A percentile compares a stretch with the other conserved stretches of the same genome.
phyloP scores from a whole-genome alignment of 306 rosid genomes.

The Begonia masoniana region DNA sequence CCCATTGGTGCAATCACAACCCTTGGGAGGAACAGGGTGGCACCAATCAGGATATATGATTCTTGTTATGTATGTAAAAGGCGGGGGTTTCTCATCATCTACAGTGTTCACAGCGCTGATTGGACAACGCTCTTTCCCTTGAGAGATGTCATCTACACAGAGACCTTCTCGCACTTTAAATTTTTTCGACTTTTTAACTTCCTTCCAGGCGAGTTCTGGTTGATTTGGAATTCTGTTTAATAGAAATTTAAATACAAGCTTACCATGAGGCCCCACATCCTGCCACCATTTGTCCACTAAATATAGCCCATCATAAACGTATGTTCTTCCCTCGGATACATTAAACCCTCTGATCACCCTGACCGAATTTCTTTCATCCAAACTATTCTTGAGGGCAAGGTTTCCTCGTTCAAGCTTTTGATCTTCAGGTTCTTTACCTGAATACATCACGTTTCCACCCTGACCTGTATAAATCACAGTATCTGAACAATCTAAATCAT shows the following conservation, averaged over 20 bases:
- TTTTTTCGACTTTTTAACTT: slow-evolving; percentile 62
- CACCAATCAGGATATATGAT: slow-evolving; percentile 70
- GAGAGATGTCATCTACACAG: slow-evolving; percentile 60
- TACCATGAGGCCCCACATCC: slow-evolving; percentile 55
- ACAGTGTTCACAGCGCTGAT: slow-evolving; percentile 68
- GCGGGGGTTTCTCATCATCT: slow-evolving; percentile 69
- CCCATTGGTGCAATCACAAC: slow-evolving; percentile 51
- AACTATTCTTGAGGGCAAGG: slow-evolving; percentile 68
- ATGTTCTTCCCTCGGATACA: slow-evolving; percentile 24
- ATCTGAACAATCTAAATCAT: slow-evolving; percentile 58
- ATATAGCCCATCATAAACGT: slow-evolving; percentile 72
- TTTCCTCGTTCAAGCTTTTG: slow-evolving; percentile 82
- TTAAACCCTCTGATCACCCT: slow-evolving; percentile 75
- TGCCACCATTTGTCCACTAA: slow-evolving; percentile 47
- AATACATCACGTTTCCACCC: slow-evolving; percentile 67
- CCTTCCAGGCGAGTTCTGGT: slow-evolving; percentile 82
- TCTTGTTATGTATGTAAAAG: slow-evolving; percentile 54
- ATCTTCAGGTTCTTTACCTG: slow-evolving; percentile 47
- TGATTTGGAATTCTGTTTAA: slow-evolving; percentile 48
- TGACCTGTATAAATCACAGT: slow-evolving; percentile 70
- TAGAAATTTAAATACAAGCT: slow-evolving; percentile 51
- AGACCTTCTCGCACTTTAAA: slow-evolving; percentile 52
- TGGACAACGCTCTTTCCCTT: slow-evolving; percentile 62
- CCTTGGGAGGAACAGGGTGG: slow-evolving; percentile 30
- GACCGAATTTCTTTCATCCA: slow-evolving; percentile 42